Conservation (phyloP, 2,329 filamentous ascomycete genomes). For the Diplocarpon mali region DNA sequence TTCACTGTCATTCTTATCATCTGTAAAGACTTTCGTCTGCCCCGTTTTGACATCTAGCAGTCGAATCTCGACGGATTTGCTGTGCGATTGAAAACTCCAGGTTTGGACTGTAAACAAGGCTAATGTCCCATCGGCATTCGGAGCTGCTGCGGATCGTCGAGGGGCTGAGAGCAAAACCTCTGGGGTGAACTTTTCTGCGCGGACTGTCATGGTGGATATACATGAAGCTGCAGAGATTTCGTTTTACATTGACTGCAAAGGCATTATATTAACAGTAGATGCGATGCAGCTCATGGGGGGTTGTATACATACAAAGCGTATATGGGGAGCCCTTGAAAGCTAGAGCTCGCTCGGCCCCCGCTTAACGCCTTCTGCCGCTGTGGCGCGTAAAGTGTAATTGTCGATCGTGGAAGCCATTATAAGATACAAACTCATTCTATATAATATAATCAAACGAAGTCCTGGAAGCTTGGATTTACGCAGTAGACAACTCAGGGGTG, state of each 20-base stretch:
- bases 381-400: no score
- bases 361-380: no score
- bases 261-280: background rate
- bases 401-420: no score
- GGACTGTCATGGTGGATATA: constrained; percentile 53
- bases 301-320: no score
- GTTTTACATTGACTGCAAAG: background rate
- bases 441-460: no score
- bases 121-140: constrained; percentile 55
- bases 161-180: constrained; percentile 68
- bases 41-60: constrained; percentile 59
- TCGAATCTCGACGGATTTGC: constrained; percentile 55
- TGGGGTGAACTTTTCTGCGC: constrained; percentile 61
- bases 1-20: constrained; percentile 54
- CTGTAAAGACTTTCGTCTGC: constrained; percentile 52
- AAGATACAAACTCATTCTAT: no score
- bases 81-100: constrained; percentile 71
- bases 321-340: no score
- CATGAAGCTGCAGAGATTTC: background rate
- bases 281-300: background rate
- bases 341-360: no score
- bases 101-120: constrained; percentile 60
- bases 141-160: constrained; percentile 56
- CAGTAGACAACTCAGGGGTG: no score
- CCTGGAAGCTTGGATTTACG: no score